phyloP scores from a whole-genome alignment of 768 basidiomycete genomes.

The Amanita molliuscula region DNA sequence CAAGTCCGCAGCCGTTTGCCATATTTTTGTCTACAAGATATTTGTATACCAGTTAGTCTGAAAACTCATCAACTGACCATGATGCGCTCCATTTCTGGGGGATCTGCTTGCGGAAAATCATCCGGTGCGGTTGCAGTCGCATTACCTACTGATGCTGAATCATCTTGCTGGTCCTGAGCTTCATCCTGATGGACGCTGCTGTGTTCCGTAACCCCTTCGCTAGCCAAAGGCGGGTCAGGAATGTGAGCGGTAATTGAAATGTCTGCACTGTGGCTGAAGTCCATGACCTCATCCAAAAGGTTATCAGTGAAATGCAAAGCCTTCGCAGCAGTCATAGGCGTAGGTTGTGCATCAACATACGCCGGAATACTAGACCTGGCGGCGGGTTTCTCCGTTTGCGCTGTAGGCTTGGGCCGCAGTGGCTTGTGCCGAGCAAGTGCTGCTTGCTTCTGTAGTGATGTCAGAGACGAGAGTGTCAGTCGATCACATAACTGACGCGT shows the following conservation, averaged over 20 bases:
- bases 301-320: conserved; percentile 53
- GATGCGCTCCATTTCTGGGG: conserved; percentile 39
- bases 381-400: background rate
- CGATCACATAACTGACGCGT: conserved; percentile 18
- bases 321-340: background rate
- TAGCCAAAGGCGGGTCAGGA: conserved; percentile 1
- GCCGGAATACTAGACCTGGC: background rate
- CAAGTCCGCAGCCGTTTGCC: conserved; percentile 54
- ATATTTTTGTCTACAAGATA: conserved; percentile 51
- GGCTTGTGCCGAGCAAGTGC: background rate
- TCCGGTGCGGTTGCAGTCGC: too few relatives aligned
- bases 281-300: conserved; percentile 51
- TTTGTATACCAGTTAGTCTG: background rate
- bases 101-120: background rate
- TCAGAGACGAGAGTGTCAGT: background rate
- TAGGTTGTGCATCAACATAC: background rate
- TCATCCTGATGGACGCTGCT: background rate
- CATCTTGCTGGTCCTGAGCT: background rate
- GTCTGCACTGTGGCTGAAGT: conserved; percentile 41
- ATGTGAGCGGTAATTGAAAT: conserved; percentile 32
- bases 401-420: background rate
- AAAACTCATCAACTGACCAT: conserved; percentile 31
- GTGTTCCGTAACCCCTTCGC: background rate
- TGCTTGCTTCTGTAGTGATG: background rate
- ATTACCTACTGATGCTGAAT: background rate